Evolutionary conservation across 805 yeast species (phyloP).

Genomic region (Wickerhamomyces sydowiorum): DNA sequence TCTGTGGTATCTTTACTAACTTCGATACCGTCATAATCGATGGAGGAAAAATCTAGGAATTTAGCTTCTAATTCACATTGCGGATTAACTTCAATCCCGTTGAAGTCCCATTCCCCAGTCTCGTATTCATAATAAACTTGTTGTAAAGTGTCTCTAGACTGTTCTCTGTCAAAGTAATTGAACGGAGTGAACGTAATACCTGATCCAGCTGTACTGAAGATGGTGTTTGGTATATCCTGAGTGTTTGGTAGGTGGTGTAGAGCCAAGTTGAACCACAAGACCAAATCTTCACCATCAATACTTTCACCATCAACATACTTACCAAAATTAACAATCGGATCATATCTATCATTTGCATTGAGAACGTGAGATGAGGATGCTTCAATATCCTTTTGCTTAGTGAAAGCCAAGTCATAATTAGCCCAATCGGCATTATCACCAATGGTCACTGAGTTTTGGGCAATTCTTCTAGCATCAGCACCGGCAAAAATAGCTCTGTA

Average conservation of each 20-base stretch:
- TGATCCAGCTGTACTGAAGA: constrained; percentile 22
- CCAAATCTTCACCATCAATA: constrained; percentile 22
- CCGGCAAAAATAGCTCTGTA: constrained; percentile 21
- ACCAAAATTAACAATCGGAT: constrained; percentile 20
- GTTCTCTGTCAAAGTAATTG: constrained; percentile 22
- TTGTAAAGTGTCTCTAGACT: constrained; percentile 18
- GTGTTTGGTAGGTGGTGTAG: constrained; percentile 25
- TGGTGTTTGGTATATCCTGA: constrained; percentile 25
- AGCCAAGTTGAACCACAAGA: constrained; percentile 24
- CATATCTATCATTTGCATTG: constrained; percentile 18
- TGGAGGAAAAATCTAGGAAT: constrained; percentile 9
- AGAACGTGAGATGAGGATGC: constrained; percentile 16
- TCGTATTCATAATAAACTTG: constrained; percentile 19
- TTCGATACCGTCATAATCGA: constrained; percentile 18
- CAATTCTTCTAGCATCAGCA: constrained; percentile 17
- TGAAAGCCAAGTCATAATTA: constrained; percentile 15
- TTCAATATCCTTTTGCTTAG: constrained; percentile 22
- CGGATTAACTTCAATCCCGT: constrained; percentile 12
- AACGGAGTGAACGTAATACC: constrained; percentile 21
- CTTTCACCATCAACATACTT: constrained; percentile 21
- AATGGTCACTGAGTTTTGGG: constrained; percentile 10
- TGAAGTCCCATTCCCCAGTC: constrained; percentile 19
- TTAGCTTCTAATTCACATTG: constrained; percentile 13
- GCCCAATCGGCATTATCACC: constrained; percentile 22
- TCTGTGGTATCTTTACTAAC: constrained; percentile 20